These are phyloP conservation scores for Ogataea thermomethanolica DNA, from an alignment of 805 yeast genomes.

Conservation along the genomic window DNA sequence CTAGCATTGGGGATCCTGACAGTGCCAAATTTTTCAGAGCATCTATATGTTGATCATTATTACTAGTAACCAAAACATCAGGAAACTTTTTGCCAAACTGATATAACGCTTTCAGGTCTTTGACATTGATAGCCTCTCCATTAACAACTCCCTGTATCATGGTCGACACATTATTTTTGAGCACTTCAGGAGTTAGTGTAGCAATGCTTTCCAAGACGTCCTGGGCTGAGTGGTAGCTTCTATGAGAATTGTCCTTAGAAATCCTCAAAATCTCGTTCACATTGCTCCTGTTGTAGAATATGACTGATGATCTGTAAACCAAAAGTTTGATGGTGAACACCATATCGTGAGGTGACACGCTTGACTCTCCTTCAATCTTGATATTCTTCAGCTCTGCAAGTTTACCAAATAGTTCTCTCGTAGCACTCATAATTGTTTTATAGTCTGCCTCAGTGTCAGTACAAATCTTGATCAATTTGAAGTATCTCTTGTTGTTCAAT, in stretches of 20 bases:
- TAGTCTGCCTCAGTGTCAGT: slow-evolving; percentile 57
- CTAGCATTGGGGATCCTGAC: slow-evolving; percentile 55
- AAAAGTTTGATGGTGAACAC: slow-evolving; percentile 52
- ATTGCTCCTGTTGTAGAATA: slow-evolving; percentile 64
- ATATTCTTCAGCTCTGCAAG: slow-evolving; percentile 50
- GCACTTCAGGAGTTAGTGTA: slow-evolving; percentile 54
- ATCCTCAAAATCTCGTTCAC: slow-evolving; percentile 50
- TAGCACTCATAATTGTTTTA: slow-evolving; percentile 54
- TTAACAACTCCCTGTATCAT: slow-evolving; percentile 34
- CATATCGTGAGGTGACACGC: slow-evolving; percentile 47
- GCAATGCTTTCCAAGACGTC: slow-evolving; percentile 60
- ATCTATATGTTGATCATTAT: slow-evolving; percentile 39
- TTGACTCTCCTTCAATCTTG: slow-evolving; percentile 26
- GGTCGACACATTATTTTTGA: slow-evolving; percentile 55
- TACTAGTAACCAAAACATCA: slow-evolving; percentile 37
- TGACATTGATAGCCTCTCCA: slow-evolving; percentile 21
- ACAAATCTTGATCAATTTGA: slow-evolving; percentile 52
- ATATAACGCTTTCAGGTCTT: slow-evolving; percentile 55
- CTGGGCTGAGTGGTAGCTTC: slow-evolving; percentile 40
- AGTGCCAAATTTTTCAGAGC: slow-evolving; percentile 44
- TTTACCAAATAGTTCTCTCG: slow-evolving; percentile 59
- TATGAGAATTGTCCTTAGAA: slow-evolving; percentile 35
- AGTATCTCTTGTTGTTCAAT: slow-evolving; percentile 56
- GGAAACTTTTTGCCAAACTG: slow-evolving; percentile 53
- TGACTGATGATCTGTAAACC: slow-evolving; percentile 56